Evolutionary conservation across 768 basidiomycete genomes (phyloP).

Genomic region (Sporobolomyces phaffii): DNA sequence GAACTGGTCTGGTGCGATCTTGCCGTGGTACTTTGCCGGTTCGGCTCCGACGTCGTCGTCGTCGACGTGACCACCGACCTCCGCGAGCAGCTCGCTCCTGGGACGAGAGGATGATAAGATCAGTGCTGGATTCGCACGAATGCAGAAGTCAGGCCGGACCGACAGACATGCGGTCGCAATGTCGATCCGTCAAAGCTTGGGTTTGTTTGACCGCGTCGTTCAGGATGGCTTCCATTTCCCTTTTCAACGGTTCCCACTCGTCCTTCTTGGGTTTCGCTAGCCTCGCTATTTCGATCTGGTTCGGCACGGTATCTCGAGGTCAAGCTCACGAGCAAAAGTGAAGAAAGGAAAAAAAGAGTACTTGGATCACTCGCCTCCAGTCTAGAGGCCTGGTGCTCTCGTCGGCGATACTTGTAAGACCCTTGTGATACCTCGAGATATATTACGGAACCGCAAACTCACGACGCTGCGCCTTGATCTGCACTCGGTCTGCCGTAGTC

Average conservation of each 20-base stretch:
- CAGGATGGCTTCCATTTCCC: not conserved
- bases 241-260: not conserved
- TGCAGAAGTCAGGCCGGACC: no score
- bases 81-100: no score
- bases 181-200: not conserved
- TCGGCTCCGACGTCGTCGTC: no score
- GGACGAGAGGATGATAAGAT: no score
- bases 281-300: not conserved
- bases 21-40: not conserved
- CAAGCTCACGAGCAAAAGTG: not conserved
- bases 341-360: not conserved
- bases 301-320: not conserved
- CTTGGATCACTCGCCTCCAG: not conserved
- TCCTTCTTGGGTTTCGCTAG: not conserved
- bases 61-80: no score
- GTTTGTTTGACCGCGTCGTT: not conserved
- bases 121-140: no score
- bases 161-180: not conserved
- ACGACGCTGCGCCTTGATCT: no score
- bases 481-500: no score
- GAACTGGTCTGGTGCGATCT: not conserved
- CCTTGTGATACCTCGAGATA: no score
- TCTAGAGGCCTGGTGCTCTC: no score
- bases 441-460: no score
- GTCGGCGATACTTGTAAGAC: no score